Evolutionary conservation across 345 rosid genomes (phyloP), one percentile per base, ranked within the genome.

Genomic region (Rhodamnia rubescens): DNA sequence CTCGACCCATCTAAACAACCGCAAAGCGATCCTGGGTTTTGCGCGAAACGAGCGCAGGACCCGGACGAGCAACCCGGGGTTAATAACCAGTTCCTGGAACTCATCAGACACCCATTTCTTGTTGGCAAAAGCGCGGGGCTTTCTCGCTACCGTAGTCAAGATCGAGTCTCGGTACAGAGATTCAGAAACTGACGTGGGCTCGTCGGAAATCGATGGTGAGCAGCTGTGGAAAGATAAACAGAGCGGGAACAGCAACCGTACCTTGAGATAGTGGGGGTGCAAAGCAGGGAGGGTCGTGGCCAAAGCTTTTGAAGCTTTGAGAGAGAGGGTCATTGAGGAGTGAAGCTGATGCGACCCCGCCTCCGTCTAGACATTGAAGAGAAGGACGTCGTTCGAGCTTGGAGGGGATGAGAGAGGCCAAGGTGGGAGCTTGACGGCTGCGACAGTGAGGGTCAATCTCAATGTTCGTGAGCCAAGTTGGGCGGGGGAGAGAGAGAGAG

Each of bases 311-410:
- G 94, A 91, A 89, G 92, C 92, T 92, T 93, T 89, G 84, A 84
- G 86, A 86, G 90, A 88, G 89, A 92, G 91, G 91, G 88, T 93
- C 98, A 93, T 95, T 89, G 98, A 91, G 87, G 59, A 53, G 80
- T 4, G 87, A 82, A 82, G 84, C 32, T 47, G 44, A 15, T 64
- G 75, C 75, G 75, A 64, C 22, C 44, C 44, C 75, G 75, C 75
- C 75, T 32, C 80, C 80, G 80, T 36, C 26, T 55, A 18, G 56
- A 83, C 56, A 36, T 36, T 32, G 61, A 83, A 53, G 84, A 54
- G 84, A 21, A 14, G 24, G 14, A 57, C 83, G 36, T 15, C 32
- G 83, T 12, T 26, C 20, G 83, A 49, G 83, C 54, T 44, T 36
- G 49, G 58, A 21, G 53, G 84, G 57, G 59, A 40, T 53, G 42